These are phyloP conservation scores for Furculomyces boomerangus DNA, from an alignment of 371 early-diverging fungal species.

Conservation along the genomic window DNA sequence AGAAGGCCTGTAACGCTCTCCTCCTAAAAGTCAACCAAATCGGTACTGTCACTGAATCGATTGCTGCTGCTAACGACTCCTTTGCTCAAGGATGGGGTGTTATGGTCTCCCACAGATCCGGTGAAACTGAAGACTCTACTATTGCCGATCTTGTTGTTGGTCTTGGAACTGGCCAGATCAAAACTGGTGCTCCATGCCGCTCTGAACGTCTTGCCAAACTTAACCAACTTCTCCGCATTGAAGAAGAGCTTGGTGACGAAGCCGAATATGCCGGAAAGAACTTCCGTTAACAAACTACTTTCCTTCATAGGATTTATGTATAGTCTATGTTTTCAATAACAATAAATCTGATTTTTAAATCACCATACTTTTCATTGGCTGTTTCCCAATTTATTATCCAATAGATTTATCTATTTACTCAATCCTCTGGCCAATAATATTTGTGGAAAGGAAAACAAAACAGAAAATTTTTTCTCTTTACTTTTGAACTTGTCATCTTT, in stretches of 20 bases:
- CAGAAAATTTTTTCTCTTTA: too few relatives aligned
- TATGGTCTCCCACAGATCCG: conserved; percentile 98
- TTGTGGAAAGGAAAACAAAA: too few relatives aligned
- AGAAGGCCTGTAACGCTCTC: conserved; percentile 89
- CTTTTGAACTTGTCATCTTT: too few relatives aligned
- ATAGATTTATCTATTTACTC: too few relatives aligned
- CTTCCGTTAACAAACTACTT: conserved; percentile 38
- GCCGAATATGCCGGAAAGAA: conserved; percentile 83
- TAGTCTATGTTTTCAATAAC: too few relatives aligned
- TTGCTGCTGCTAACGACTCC: conserved; percentile 44
- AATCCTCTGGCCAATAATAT: too few relatives aligned
- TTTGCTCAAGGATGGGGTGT: conserved; percentile 83
- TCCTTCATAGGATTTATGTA: too few relatives aligned
- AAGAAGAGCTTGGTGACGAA: conserved; percentile 62
- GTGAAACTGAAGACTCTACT: conserved; percentile 98
- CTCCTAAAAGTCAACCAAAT: conserved; percentile 99
- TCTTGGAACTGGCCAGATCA: conserved; percentile 94
- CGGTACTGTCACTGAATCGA: conserved; percentile 92
- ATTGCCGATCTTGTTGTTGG: conserved; percentile 98
- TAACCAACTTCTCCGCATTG: conserved; percentile 94
- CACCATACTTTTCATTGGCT: too few relatives aligned
- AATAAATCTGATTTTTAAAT: too few relatives aligned
- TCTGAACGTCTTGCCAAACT: conserved; percentile 96
- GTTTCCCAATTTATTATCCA: too few relatives aligned
- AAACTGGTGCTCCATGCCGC: conserved; percentile 98